A percentile compares a stretch with the other conserved stretches of the same genome.
Conservation (phyloP, 768 basidiomycete species). For the Boletus sensibilis region DNA sequence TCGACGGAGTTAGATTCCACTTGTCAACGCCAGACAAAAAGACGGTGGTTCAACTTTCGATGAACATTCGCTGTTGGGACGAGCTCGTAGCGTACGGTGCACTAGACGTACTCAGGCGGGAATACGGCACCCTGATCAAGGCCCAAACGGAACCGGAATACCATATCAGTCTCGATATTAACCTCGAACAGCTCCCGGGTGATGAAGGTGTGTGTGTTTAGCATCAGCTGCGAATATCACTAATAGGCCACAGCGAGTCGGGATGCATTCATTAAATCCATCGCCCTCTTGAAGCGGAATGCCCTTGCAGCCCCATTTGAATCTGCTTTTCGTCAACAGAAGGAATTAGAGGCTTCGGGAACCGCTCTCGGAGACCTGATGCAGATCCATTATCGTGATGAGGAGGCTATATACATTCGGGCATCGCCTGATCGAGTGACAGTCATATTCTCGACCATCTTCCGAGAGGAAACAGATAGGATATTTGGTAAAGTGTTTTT, state of each 20-base stretch:
- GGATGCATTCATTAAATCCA: slow-evolving; percentile 73
- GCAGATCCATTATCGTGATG: slow-evolving; percentile 91
- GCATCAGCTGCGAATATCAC: neutral
- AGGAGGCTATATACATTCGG: slow-evolving; percentile 95
- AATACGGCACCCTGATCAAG: slow-evolving; percentile 75
- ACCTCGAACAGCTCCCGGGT: slow-evolving; percentile 82
- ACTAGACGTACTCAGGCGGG: slow-evolving; percentile 68
- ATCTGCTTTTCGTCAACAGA: slow-evolving; percentile 78
- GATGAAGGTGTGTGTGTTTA: slow-evolving; percentile 60
- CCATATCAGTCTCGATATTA: slow-evolving; percentile 82
- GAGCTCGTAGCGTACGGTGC: slow-evolving; percentile 90
- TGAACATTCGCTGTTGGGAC: slow-evolving; percentile 97
- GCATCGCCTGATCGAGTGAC: slow-evolving; percentile 95
- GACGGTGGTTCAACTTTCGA: slow-evolving; percentile 80
- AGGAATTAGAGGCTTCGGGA: slow-evolving; percentile 73
- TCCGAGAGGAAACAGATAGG: slow-evolving; percentile 95
- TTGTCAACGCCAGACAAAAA: slow-evolving; percentile 86
- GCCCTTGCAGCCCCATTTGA: slow-evolving; percentile 95
- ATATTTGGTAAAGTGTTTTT: slow-evolving; percentile 98
- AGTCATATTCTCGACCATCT: slow-evolving; percentile 95
- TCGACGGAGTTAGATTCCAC: slow-evolving; percentile 94
- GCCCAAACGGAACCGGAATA: slow-evolving; percentile 81
- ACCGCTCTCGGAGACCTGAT: slow-evolving; percentile 77
- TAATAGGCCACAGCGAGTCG: slow-evolving; percentile 59
- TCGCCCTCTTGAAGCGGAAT: slow-evolving; percentile 88